Conservation (phyloP, 2,329 filamentous ascomycete genomes). For the Aspergillus fumigatiaffinis region DNA sequence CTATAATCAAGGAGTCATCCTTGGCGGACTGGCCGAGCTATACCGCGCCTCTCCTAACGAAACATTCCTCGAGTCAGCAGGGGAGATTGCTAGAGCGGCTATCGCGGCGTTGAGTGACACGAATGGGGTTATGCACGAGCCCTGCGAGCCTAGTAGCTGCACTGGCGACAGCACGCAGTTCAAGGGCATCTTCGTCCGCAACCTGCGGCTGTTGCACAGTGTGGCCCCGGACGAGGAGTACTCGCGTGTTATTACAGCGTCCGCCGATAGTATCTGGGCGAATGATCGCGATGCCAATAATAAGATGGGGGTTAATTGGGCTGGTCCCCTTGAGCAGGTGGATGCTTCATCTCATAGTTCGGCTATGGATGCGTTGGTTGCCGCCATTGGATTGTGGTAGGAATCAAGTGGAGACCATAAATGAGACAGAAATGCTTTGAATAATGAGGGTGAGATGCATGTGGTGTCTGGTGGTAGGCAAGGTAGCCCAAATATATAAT, state of each 20-base stretch:
- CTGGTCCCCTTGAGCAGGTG: slow-evolving; percentile 54
- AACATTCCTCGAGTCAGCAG: slow-evolving; percentile 42
- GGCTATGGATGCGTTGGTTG: slow-evolving; percentile 64
- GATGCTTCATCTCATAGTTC: slow-evolving; percentile 60
- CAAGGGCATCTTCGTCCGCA: slow-evolving; percentile 68
- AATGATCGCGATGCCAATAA: slow-evolving; percentile 51
- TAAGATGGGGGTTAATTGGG: slow-evolving; percentile 62
- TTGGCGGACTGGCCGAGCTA: slow-evolving; percentile 55
- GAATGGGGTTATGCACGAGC: slow-evolving; percentile 51
- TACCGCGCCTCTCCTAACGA: slow-evolving; percentile 41
- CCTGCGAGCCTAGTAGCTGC: slow-evolving; percentile 50
- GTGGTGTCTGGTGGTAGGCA: no score
- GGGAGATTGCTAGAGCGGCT: slow-evolving; percentile 51
- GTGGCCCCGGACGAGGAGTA: slow-evolving; percentile 50
- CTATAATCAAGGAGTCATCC: slow-evolving; percentile 61
- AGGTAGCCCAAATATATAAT: no score
- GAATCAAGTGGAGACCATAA: neutral
- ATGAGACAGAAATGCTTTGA: no score
- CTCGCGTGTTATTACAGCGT: slow-evolving; percentile 53
- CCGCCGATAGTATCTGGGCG: slow-evolving; percentile 64
- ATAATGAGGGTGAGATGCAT: no score
- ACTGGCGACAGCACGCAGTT: slow-evolving; percentile 58
- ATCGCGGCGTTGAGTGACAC: slow-evolving; percentile 45
- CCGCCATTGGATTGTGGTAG: slow-evolving; percentile 39
- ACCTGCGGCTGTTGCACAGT: slow-evolving; percentile 56